Evolutionary conservation across 2,329 filamentous ascomycete species (phyloP).

Genomic region (Arthroderma uncinatum): DNA sequence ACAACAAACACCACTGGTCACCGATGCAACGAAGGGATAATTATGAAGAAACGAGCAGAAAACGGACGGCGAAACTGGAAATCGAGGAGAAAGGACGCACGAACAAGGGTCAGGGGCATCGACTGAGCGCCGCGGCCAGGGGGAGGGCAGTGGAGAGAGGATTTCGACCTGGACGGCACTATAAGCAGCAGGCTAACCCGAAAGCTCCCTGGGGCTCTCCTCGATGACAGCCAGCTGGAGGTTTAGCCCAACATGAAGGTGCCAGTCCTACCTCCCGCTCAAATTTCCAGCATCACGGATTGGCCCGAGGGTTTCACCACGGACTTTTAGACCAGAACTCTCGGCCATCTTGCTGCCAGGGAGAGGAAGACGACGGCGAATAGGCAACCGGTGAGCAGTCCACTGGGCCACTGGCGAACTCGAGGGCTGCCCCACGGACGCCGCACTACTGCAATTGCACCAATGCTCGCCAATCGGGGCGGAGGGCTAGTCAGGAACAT

Average conservation of each 20-base stretch:
- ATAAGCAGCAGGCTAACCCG: background rate
- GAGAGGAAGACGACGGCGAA: background rate
- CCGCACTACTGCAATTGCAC: background rate
- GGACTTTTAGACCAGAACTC: slow-evolving; percentile 4
- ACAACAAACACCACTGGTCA: background rate
- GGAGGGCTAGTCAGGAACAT: slow-evolving; percentile 1
- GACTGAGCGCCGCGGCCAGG: background rate
- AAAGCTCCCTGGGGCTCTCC: background rate
- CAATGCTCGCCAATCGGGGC: slow-evolving; percentile 4
- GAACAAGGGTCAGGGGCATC: slow-evolving; percentile 1
- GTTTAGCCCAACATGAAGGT: background rate
- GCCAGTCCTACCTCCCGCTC: background rate
- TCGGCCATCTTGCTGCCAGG: background rate
- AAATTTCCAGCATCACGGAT: slow-evolving; percentile 3
- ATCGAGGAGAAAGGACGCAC: background rate
- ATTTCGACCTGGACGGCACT: slow-evolving; percentile 1
- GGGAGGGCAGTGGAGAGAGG: background rate
- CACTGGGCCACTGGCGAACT: slow-evolving; percentile 1
- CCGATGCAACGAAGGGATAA: background rate
- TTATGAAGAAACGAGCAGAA: background rate
- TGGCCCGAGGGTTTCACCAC: slow-evolving; percentile 5
- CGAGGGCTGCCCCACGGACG: background rate
- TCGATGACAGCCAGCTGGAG: background rate
- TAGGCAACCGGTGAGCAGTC: background rate
- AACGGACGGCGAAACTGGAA: background rate